Conservation (phyloP, 495 filamentous ascomycete species). For the Hapsidospora chrysogenum region DNA sequence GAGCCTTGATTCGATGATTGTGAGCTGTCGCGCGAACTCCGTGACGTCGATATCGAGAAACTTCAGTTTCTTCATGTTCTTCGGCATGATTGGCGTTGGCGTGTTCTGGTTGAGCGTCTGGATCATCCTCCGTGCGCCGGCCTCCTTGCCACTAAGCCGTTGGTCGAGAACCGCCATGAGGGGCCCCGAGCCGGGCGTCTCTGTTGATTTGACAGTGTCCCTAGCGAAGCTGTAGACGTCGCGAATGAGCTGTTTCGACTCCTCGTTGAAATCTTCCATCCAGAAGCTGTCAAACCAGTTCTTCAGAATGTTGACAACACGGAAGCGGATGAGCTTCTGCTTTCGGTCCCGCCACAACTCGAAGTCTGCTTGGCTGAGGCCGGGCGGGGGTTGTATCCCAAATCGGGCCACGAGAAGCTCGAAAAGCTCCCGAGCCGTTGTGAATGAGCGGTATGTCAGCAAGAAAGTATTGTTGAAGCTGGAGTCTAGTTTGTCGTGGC, state of each 20-base stretch:
- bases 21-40: constrained; percentile 91
- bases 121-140: constrained; percentile 69
- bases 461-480: constrained; percentile 96
- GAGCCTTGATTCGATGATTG: constrained; percentile 86
- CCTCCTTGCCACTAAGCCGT: constrained; percentile 71
- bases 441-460: constrained; percentile 91
- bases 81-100: constrained; percentile 81
- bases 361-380: constrained; percentile 55
- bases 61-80: constrained; percentile 99
- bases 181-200: constrained; percentile 70
- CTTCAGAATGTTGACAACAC: constrained; percentile 93
- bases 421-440: constrained; percentile 75
- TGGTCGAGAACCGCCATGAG: constrained; percentile 77
- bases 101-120: constrained; percentile 64
- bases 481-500: constrained; percentile 91
- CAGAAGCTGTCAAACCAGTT: constrained; percentile 97
- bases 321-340: constrained; percentile 86
- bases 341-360: constrained; percentile 85
- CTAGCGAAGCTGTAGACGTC: constrained; percentile 81
- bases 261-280: constrained; percentile 86
- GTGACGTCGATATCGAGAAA: constrained; percentile 93
- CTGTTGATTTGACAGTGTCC: constrained; percentile 79
- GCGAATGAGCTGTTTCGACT: constrained; percentile 67
- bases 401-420: constrained; percentile 84
- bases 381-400: constrained; percentile 81